These are phyloP conservation scores for Salvia sclarea DNA, from an alignment of 305 asterid genomes.

Conservation along the genomic window DNA sequence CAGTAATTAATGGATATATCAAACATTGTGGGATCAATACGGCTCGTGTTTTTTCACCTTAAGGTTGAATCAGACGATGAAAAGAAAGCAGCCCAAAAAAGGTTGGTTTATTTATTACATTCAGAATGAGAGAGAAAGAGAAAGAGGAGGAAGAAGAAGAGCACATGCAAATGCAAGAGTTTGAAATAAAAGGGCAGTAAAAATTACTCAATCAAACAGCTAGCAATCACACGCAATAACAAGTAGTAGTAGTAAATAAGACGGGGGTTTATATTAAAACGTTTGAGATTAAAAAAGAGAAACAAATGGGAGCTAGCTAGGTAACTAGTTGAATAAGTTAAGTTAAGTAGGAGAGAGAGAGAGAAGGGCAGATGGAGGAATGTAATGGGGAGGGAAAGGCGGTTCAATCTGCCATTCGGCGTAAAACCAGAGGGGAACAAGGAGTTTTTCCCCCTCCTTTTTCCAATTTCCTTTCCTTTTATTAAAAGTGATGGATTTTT, in stretches of 20 bases:
- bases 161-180: constrained; percentile 32
- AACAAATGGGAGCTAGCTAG: neutral
- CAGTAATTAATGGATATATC: constrained; percentile 5
- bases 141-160: neutral
- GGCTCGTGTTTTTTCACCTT: neutral
- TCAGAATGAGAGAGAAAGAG: neutral
- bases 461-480: constrained; percentile 16
- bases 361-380: constrained; percentile 49
- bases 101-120: neutral
- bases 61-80: constrained; percentile 13
- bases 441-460: neutral
- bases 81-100: neutral
- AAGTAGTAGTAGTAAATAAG: constrained; percentile 15
- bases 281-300: neutral
- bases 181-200: constrained; percentile 30
- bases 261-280: constrained; percentile 8
- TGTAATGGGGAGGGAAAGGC: constrained; percentile 67
- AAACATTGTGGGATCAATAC: neutral
- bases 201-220: constrained; percentile 33
- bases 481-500: neutral
- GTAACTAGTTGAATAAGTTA: constrained; percentile 19
- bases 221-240: constrained; percentile 31
- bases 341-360: constrained; percentile 16
- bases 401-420: constrained; percentile 76
- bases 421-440: constrained; percentile 46